Evolutionary conservation across 352 stramenopile species (phyloP).

Genomic region (Thraustochytrium sp.): DNA sequence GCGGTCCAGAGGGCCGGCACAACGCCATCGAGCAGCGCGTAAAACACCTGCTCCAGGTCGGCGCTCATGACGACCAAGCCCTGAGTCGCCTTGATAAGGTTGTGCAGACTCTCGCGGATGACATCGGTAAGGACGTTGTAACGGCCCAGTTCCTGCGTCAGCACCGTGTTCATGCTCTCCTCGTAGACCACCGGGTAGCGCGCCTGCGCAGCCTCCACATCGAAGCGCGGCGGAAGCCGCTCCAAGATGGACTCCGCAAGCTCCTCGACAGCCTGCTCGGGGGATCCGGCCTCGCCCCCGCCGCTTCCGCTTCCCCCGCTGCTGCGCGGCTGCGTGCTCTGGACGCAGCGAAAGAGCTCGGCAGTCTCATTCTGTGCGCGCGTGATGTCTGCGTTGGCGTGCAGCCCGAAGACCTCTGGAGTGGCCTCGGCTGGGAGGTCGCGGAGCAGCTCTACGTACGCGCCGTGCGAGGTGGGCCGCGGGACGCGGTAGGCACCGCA

Average conservation of each 20-base stretch:
- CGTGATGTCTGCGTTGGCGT: constrained; percentile 88
- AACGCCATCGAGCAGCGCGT: constrained; percentile 79
- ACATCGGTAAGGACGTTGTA: constrained; percentile 86
- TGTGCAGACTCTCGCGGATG: constrained; percentile 71
- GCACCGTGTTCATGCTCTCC: constrained; percentile 91
- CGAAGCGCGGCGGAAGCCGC: constrained; percentile 68
- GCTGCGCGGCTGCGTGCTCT: constrained; percentile 75
- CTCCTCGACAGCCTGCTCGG: constrained; percentile 65
- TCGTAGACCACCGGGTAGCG: constrained; percentile 81
- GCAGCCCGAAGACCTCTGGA: constrained; percentile 82
- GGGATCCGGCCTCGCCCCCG: constrained; percentile 57
- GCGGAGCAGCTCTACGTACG: constrained; percentile 1
- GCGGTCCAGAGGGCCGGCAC: constrained; percentile 73
- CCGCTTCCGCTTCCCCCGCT: constrained; percentile 12
- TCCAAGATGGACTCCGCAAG: constrained; percentile 74
- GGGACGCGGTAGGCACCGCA: neutral
- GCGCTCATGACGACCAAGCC: constrained; percentile 86
- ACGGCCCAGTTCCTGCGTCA: constrained; percentile 85
- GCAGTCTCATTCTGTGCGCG: constrained; percentile 86
- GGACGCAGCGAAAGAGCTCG: constrained; percentile 73
- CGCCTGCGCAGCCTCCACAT: constrained; percentile 76
- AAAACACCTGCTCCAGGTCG: constrained; percentile 83
- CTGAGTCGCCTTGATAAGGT: constrained; percentile 78
- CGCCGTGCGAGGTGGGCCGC: neutral
- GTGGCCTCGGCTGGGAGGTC: constrained; percentile 69